Evolutionary conservation across 2,329 filamentous ascomycete genomes (phyloP).

Genomic region (Diaporthe humulicola): DNA sequence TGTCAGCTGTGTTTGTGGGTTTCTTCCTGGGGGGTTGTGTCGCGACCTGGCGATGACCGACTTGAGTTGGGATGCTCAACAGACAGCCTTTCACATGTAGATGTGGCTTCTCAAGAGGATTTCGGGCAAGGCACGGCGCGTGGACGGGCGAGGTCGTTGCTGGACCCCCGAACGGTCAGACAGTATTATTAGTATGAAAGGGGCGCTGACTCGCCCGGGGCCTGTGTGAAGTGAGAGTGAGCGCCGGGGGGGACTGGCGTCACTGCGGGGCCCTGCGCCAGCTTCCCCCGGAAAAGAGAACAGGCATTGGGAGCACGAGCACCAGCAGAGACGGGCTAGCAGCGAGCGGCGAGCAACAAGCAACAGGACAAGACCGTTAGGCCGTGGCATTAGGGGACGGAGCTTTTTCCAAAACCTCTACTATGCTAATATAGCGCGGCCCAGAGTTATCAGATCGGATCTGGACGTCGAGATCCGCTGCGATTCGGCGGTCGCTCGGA

Average conservation of each 20-base stretch:
- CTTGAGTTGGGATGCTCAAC: neutral
- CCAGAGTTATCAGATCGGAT: slow-evolving; percentile 20
- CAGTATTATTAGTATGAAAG: slow-evolving; percentile 23
- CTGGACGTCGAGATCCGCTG: neutral
- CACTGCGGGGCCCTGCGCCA: slow-evolving; percentile 29
- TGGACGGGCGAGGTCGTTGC: neutral
- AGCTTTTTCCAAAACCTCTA: neutral
- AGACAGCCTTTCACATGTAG: neutral
- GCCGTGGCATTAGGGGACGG: neutral
- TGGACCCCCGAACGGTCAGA: slow-evolving; percentile 19
- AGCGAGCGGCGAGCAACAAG: neutral
- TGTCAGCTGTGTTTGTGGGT: neutral
- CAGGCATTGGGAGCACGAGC: slow-evolving; percentile 10
- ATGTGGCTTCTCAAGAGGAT: neutral
- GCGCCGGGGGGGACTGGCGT: slow-evolving; percentile 13
- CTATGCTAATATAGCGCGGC: slow-evolving; percentile 11
- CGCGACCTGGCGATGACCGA: neutral
- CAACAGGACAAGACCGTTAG: neutral
- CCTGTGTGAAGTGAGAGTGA: neutral
- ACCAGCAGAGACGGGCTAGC: neutral
- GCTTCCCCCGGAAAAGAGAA: slow-evolving; percentile 8
- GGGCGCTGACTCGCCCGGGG: slow-evolving; percentile 21
- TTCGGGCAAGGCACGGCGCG: slow-evolving; percentile 5
- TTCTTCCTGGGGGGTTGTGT: neutral
- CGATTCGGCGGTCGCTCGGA: slow-evolving; percentile 1